Percentiles rank a stretch among this genome's conserved stretches.
These are phyloP conservation scores for Erucastrum elatum DNA, from an alignment of 345 rosid genomes.

Conservation along the genomic window DNA sequence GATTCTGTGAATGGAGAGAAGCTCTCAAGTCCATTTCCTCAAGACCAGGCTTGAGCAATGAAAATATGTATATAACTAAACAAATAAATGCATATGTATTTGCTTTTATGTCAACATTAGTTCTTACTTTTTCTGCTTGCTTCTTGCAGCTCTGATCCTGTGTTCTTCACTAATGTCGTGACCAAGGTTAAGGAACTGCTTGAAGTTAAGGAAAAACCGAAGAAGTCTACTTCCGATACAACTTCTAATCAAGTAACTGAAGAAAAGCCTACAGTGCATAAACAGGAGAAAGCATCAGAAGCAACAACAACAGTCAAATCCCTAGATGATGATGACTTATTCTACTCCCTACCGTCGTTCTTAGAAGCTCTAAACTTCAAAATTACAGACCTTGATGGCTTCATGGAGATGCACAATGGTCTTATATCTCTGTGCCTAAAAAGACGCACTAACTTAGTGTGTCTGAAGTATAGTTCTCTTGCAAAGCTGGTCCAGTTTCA, in stretches of 20 bases:
- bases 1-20: no score
- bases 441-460: neutral
- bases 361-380: neutral
- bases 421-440: neutral
- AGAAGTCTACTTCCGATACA: neutral
- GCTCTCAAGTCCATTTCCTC: conserved; percentile 12
- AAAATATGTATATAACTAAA: neutral
- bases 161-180: neutral
- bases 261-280: neutral
- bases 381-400: neutral
- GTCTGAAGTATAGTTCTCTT: neutral
- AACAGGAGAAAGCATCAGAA: neutral
- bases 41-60: neutral
- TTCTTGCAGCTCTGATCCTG: conserved; percentile 12
- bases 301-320: no score
- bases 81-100: neutral
- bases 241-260: neutral
- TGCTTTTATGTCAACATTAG: neutral
- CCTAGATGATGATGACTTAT: neutral
- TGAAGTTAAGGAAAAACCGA: neutral
- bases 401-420: neutral
- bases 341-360: conserved; percentile 4
- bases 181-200: conserved; percentile 2
- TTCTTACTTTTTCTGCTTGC: neutral
- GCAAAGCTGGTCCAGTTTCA: neutral